These are phyloP conservation scores for Eucalyptus regnans DNA, from an alignment of 345 rosid genomes.

Conservation along the genomic window DNA sequence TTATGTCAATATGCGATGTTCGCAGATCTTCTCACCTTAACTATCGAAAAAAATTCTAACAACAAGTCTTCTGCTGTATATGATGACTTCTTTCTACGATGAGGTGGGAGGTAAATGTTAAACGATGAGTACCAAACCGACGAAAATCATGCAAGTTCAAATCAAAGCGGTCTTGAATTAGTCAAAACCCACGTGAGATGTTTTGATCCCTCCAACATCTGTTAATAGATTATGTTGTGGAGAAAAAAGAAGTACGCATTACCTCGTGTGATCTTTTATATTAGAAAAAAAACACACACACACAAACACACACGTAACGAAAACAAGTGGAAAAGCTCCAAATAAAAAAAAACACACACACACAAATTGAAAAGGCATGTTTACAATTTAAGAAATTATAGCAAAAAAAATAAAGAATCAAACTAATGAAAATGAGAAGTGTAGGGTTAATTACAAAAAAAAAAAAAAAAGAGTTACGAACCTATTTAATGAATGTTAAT, in stretches of 20 bases:
- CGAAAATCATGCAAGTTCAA: neutral
- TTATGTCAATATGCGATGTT: neutral
- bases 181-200: neutral
- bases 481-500: neutral
- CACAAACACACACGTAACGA: no score
- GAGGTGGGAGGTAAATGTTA: neutral
- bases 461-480: neutral
- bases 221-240: no score
- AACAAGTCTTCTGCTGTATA: neutral
- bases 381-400: neutral
- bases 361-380: neutral
- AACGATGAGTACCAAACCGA: neutral
- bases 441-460: neutral
- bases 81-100: neutral
- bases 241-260: no score
- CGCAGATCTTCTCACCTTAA: neutral
- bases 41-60: neutral
- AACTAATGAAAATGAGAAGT: neutral
- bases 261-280: no score
- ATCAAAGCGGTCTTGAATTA: neutral
- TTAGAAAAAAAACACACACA: no score
- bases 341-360: no score
- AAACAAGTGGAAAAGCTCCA: no score
- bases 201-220: neutral
- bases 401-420: neutral